Percentiles rank a stretch among this genome's conserved stretches.
phyloP scores from a whole-genome alignment of 2,329 filamentous ascomycete species.

The Xylariales sp. region DNA sequence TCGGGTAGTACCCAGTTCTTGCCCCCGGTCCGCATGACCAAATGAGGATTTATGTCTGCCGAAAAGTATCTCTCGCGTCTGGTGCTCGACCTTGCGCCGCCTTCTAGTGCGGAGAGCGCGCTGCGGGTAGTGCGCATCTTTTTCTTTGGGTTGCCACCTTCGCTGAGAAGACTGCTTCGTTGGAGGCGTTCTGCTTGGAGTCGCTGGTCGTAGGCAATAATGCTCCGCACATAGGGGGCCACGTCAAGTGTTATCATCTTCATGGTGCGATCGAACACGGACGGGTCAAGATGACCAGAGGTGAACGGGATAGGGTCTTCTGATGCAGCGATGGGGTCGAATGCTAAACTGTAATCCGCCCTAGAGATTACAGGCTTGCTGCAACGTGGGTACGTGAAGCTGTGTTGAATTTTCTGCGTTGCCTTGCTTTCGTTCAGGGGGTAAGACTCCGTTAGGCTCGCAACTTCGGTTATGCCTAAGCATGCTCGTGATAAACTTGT shows the following conservation, averaged over 20 bases:
- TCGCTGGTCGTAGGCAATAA: conserved; percentile 70
- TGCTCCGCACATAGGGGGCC: conserved; percentile 84
- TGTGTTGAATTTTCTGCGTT: conserved; percentile 28
- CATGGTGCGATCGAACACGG: conserved; percentile 72
- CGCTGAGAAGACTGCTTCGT: conserved; percentile 58
- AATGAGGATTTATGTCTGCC: conserved; percentile 50
- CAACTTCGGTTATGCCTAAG: conserved; percentile 5
- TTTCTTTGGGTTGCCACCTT: conserved; percentile 51
- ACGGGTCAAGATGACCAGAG: conserved; percentile 53
- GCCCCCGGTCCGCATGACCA: conserved; percentile 63
- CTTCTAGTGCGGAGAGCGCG: conserved; percentile 73
- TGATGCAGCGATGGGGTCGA: conserved; percentile 54
- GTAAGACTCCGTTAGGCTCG: neutral
- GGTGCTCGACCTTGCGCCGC: conserved; percentile 61
- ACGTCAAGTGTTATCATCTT: conserved; percentile 68
- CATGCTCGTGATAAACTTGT: conserved; percentile 25
- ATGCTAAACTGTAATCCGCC: conserved; percentile 52
- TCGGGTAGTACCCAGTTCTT: conserved; percentile 37
- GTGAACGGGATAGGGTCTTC: conserved; percentile 36
- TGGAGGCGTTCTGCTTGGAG: conserved; percentile 65
- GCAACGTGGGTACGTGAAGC: conserved; percentile 22
- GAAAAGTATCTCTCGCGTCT: conserved; percentile 71
- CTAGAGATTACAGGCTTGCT: conserved; percentile 32
- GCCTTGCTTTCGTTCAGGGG: conserved; percentile 16
- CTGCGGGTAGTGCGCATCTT: conserved; percentile 67